These are phyloP conservation scores for Suillus plorans DNA, from an alignment of 768 basidiomycete species.

Conservation along the genomic window DNA sequence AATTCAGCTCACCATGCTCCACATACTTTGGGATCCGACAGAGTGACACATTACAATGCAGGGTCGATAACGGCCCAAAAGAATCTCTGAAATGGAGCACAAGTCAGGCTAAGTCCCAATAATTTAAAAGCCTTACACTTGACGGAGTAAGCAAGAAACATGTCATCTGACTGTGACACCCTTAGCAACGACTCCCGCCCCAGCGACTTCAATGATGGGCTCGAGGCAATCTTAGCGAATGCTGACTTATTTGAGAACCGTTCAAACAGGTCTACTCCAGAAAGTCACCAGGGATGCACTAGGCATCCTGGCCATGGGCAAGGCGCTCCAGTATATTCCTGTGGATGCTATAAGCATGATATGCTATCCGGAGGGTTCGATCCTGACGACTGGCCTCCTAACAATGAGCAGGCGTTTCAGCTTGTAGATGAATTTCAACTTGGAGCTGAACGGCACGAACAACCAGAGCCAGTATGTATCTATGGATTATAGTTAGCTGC, in stretches of 20 bases:
- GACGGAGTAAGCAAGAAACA: too few species aligned
- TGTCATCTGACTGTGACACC: too few species aligned
- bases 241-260: not conserved
- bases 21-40: too few species aligned
- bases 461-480: not conserved
- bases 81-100: too few species aligned
- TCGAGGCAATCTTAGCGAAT: not conserved
- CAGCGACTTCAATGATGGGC: not conserved
- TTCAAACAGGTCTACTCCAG: not conserved
- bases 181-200: too few species aligned
- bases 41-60: too few species aligned
- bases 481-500: not conserved
- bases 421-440: not conserved
- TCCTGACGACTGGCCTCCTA: not conserved
- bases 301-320: not conserved
- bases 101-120: too few species aligned
- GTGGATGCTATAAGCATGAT: not conserved
- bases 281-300: not conserved
- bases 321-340: not conserved
- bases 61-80: too few species aligned
- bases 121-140: too few species aligned
- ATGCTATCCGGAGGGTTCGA: not conserved
- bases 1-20: too few species aligned
- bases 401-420: not conserved
- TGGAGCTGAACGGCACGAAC: not conserved